phyloP scores from a whole-genome alignment of 345 rosid species.

The Brassica carinata region DNA sequence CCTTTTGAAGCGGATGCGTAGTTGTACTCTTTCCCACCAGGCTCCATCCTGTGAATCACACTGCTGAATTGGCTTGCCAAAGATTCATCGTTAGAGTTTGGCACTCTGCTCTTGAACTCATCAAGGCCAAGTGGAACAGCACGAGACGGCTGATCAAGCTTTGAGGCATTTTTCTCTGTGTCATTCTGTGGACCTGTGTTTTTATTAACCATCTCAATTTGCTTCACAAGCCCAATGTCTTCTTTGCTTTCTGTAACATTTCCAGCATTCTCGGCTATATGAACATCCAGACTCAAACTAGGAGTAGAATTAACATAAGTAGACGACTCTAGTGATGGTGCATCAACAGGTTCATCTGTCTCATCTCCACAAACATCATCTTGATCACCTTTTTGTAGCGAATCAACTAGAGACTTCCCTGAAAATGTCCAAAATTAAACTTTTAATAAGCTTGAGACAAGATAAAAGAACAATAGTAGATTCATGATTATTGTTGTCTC shows the following conservation, averaged over 20 bases:
- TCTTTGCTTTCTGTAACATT: conserved; percentile 38
- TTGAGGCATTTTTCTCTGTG: conserved; percentile 40
- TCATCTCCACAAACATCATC: conserved; percentile 26
- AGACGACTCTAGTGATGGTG: conserved; percentile 34
- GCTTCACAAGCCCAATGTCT: conserved; percentile 16
- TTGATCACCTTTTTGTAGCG: neutral
- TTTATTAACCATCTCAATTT: neutral
- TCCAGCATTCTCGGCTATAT: neutral
- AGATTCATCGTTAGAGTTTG: conserved; percentile 60
- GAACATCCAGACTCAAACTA: neutral
- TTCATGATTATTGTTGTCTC: conserved; percentile 1
- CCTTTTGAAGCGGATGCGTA: conserved; percentile 91
- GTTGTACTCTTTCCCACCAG: conserved; percentile 88
- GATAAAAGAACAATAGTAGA: neutral
- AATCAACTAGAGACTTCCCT: conserved; percentile 48
- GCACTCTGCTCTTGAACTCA: conserved; percentile 86
- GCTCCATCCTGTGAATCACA: conserved; percentile 79
- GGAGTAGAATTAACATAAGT: conserved; percentile 21
- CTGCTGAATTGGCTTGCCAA: conserved; percentile 60
- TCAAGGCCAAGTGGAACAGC: conserved; percentile 75
- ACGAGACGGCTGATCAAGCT: conserved; percentile 53
- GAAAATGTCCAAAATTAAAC: conserved; percentile 23
- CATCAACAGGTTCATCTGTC: conserved; percentile 41
- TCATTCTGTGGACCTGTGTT: conserved; percentile 16
- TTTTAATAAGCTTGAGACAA: neutral